A percentile compares a stretch with the other conserved stretches of the same genome.
phyloP scores from a whole-genome alignment of 2,329 filamentous ascomycete species.

The Alternaria dauci region DNA sequence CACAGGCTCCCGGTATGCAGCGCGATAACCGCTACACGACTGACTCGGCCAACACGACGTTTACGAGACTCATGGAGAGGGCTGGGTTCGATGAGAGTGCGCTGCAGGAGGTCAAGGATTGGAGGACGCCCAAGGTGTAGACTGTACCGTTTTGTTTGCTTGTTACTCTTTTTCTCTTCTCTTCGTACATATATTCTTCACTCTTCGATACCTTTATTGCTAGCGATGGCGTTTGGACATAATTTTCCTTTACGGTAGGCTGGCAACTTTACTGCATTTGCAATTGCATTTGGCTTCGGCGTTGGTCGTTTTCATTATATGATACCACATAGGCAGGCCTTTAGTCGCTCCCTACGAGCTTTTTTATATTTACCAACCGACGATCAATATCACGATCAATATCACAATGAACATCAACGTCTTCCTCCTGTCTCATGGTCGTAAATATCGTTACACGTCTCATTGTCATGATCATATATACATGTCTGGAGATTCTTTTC shows the following conservation, averaged over 20 bases:
- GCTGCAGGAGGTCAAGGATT: conserved; percentile 40
- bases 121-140: conserved; percentile 23
- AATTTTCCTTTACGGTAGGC: background rate
- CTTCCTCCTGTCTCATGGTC: background rate
- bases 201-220: background rate
- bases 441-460: background rate
- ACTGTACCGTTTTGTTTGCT: background rate
- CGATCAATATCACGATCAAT: background rate
- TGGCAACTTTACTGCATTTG: background rate
- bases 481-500: background rate
- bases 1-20: conserved; percentile 42
- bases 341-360: conserved; percentile 2
- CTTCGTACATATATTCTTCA: background rate
- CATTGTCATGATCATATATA: background rate
- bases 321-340: conserved; percentile 23
- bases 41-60: conserved; percentile 49
- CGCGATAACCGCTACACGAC: conserved; percentile 42
- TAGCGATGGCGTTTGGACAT: conserved; percentile 19
- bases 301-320: conserved; percentile 10
- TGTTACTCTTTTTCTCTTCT: background rate
- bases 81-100: conserved; percentile 51
- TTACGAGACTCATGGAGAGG: conserved; percentile 54
- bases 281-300: conserved; percentile 3
- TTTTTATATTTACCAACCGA: background rate
- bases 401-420: background rate